A percentile compares a stretch with the other conserved stretches of the same genome.
Conservation (phyloP, 768 basidiomycete species). For the Suillus subaureus region DNA sequence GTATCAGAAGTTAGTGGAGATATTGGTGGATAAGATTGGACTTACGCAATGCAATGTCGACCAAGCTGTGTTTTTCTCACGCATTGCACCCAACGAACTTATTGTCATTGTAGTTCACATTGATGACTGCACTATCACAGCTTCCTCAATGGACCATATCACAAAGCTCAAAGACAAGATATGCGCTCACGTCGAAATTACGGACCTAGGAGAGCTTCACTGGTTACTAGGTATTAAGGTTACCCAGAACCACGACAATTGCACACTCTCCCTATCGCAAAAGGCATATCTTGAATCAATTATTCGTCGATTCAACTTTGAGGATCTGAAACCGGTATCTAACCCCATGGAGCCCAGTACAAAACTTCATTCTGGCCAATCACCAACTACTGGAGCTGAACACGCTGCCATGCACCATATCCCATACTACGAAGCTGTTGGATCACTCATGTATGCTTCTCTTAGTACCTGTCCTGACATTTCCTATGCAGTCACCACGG, state of each 20-base stretch:
- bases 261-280: conserved; percentile 26
- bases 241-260: conserved; percentile 14
- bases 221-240: conserved; percentile 38
- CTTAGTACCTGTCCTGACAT: no score
- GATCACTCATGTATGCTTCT: no score
- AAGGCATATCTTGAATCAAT: neutral
- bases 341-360: no score
- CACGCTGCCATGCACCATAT: no score
- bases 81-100: neutral
- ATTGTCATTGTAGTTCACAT: conserved; percentile 25
- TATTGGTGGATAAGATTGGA: conserved; percentile 7
- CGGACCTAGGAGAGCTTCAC: conserved; percentile 28
- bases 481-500: no score
- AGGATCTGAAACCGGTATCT: neutral
- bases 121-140: conserved; percentile 37
- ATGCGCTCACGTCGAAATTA: conserved; percentile 30
- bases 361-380: no score
- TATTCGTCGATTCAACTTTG: neutral
- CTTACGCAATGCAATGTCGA: conserved; percentile 19
- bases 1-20: conserved; percentile 16
- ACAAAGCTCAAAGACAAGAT: conserved; percentile 20
- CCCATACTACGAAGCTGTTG: no score
- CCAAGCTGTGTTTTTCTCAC: conserved; percentile 24
- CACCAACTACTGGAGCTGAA: no score
- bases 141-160: conserved; percentile 7